Conservation (phyloP, 108 stramenopile species). For the Cyclotella kingstonii region DNA sequence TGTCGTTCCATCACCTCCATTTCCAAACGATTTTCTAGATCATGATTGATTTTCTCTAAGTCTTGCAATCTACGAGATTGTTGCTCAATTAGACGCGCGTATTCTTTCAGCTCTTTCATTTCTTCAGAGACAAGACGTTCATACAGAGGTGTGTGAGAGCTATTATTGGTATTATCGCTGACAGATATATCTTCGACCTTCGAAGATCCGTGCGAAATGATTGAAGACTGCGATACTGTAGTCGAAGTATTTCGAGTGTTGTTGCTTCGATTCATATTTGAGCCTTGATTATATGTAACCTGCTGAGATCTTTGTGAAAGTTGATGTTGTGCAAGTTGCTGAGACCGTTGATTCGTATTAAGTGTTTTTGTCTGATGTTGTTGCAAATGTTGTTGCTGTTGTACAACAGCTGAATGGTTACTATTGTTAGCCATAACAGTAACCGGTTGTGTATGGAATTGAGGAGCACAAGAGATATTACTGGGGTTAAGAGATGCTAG, state of each 20-base stretch:
- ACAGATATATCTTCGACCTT: neutral
- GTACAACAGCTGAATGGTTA: neutral
- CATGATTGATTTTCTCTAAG: conserved; percentile 42
- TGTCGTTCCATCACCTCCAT: conserved; percentile 16
- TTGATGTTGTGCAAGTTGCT: conserved; percentile 8
- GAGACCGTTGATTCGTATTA: conserved; percentile 4
- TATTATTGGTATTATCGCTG: conserved; percentile 9
- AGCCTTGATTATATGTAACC: neutral
- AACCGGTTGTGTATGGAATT: conserved; percentile 2
- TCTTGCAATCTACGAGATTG: conserved; percentile 40
- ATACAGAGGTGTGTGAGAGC: conserved; percentile 49
- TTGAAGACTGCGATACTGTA: conserved; percentile 3
- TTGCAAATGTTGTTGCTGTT: conserved; percentile 19
- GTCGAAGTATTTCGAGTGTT: conserved; percentile 15
- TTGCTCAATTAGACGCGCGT: conserved; percentile 44
- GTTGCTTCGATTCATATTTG: conserved; percentile 5
- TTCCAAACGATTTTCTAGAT: conserved; percentile 48
- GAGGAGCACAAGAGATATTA: conserved; percentile 1
- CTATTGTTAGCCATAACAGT: conserved; percentile 6
- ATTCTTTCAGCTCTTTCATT: conserved; percentile 49
- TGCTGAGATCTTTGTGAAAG: conserved; percentile 7
- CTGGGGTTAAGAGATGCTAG: conserved; percentile 2
- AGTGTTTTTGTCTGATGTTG: conserved; percentile 4
- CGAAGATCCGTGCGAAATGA: conserved; percentile 1
- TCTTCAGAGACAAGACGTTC: conserved; percentile 55